Evolutionary conservation across 352 stramenopile species (phyloP).

Genomic region (Pythium graminicola): DNA sequence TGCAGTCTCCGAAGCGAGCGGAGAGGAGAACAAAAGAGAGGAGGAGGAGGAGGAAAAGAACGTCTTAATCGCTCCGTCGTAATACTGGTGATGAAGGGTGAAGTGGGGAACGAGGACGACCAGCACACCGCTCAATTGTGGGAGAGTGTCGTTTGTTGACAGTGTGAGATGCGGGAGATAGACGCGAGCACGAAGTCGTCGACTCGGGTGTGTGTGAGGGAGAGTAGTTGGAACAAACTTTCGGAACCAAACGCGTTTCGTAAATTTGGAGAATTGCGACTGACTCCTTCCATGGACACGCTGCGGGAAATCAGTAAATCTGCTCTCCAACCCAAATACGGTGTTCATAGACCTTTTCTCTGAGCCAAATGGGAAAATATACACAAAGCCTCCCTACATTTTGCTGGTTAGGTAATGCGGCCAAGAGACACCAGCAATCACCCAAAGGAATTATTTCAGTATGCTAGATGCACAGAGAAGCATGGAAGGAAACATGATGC

Average conservation of each 20-base stretch:
- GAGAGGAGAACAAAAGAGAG: not conserved
- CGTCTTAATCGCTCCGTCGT: slow-evolving; percentile 5
- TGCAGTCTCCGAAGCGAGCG: not conserved
- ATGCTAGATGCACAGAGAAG: not conserved
- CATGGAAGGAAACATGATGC: slow-evolving; percentile 8
- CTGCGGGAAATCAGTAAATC: not conserved
- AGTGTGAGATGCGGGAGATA: slow-evolving; percentile 14
- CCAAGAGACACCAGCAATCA: slow-evolving; percentile 16
- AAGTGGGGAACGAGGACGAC: not conserved
- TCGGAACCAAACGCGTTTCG: slow-evolving; percentile 10
- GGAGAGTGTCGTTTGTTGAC: not conserved
- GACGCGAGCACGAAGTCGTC: slow-evolving; percentile 1
- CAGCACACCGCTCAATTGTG: slow-evolving; percentile 9
- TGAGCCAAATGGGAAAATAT: not conserved
- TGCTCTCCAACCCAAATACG: not conserved
- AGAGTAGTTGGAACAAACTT: not conserved
- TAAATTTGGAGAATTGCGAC: slow-evolving; percentile 15
- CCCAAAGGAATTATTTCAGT: not conserved
- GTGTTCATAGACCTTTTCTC: too few species aligned
- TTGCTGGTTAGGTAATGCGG: slow-evolving; percentile 13
- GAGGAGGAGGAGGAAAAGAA: slow-evolving; percentile 2
- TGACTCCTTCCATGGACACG: slow-evolving; percentile 14
- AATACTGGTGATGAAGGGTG: slow-evolving; percentile 9
- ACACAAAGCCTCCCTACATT: slow-evolving; percentile 4
- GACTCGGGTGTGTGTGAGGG: not conserved